Evolutionary conservation across 179 eudicot species (phyloP), one percentile per base, ranked within the genome.

Genomic region (Spinacia oleracea): DNA sequence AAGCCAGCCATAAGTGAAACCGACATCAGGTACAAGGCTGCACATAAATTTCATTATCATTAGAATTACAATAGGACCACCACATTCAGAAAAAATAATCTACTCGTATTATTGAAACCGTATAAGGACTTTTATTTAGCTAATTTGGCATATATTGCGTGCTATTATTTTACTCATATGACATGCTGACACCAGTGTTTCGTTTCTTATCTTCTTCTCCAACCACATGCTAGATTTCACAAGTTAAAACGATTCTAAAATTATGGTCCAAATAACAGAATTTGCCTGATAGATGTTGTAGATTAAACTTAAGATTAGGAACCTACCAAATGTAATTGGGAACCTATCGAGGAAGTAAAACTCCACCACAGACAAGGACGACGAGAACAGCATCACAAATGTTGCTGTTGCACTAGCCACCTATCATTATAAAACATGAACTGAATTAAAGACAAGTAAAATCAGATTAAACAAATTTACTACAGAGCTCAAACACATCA

Each of bases 341-440:
- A 95, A 95, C 74, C 98, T 87, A 77, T 87, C 83, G 60, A 95
- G 92, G 68, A 95, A 91, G 88, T 95, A 93, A 66, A 95, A 95
- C 87, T 95, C 98, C 78, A 95, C 93, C 78, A 95, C 98, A 23
- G 98, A 95, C 75, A 95, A 83, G 55, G 98, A 95, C 63, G 98
- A 90, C 12, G 98, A 95, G 81, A 88, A 95, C 85, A 95, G 79
- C 98, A 95, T 95, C 79, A 95, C 98, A 79, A 95, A 95, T 2
- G 98, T 95, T 59, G 98, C 98, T 79, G 98, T 95, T 67, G 98
- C 97, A 51, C 98, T 95, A 32, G 98, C 95, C 46, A 93, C 98
- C 98, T 95, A 84, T 66, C 71, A 67, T 68, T 1, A 27, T n/a
- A 42, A 35, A 65, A 48, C 35, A 64, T 63, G 66, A 66, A 66